phyloP scores from a whole-genome alignment of 2,329 filamentous ascomycete genomes.

The Colletotrichum plurivorum region DNA sequence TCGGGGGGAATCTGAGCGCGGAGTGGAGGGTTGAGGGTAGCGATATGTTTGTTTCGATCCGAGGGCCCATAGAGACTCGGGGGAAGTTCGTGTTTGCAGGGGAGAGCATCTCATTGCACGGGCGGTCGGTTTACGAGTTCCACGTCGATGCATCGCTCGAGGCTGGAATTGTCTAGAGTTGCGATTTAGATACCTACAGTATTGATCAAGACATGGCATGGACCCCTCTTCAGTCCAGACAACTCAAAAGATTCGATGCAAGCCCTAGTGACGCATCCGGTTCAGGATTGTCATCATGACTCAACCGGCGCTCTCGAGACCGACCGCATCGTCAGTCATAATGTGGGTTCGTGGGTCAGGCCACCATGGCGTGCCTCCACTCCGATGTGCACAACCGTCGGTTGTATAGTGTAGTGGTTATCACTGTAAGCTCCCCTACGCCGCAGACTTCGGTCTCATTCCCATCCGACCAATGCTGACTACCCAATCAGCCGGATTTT shows the following conservation, averaged over 20 bases:
- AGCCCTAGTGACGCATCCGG: too few relatives aligned
- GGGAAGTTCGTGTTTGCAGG: conserved; percentile 35
- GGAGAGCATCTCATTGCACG: conserved; percentile 25
- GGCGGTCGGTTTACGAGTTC: conserved; percentile 27
- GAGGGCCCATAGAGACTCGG: conserved; percentile 33
- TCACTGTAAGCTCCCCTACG: conserved; percentile 28
- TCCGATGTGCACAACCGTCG: not conserved
- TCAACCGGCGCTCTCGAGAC: not conserved
- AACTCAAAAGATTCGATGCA: too few relatives aligned
- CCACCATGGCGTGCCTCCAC: conserved; percentile 28
- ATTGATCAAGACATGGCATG: too few relatives aligned
- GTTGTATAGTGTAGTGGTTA: conserved; percentile 41
- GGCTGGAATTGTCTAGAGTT: conserved; percentile 15
- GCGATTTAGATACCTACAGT: not conserved
- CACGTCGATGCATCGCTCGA: conserved; percentile 24
- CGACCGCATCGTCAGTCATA: conserved; percentile 12
- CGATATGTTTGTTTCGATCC: conserved; percentile 30
- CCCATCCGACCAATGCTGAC: not conserved
- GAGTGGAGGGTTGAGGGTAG: conserved; percentile 41
- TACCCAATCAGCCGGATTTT: conserved; percentile 32
- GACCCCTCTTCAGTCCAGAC: too few relatives aligned
- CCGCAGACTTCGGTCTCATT: not conserved
- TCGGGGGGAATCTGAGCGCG: conserved; percentile 42
- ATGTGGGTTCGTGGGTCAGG: not conserved
- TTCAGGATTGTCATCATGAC: not conserved